Evolutionary conservation across 495 filamentous ascomycete genomes (phyloP), one percentile per base, ranked within the genome.

Genomic region (Penicillium ucsense): DNA sequence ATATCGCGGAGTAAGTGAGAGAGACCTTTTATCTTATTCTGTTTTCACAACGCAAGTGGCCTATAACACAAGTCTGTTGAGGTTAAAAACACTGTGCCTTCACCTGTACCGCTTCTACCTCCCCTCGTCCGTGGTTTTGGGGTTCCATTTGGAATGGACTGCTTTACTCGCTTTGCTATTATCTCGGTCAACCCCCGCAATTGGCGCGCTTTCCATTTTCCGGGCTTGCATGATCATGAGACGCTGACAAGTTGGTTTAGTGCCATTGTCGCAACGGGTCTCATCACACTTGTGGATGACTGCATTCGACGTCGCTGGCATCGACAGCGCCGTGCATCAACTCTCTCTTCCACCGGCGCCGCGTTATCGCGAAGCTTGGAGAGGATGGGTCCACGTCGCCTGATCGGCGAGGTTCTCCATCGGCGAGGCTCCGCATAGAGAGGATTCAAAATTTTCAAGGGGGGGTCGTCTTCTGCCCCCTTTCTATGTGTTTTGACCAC

Each of bases 221-320:
- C 20, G 20, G 20, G 20, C 20, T 20, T 20, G 1, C 20, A 20
- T 20, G 20, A 20, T 20, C 20, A 20, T 20, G 20, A 20, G 20
- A 31, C 33, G 12, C 43, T 37, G 12, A 45, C 33, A 28, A 10
- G 3, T 6, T n/a, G 36, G 6, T 39, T 27, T 38, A 95, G 90
- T 59, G 84, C 89, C 51, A 84, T 97, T 56, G 80, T 98, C 47
- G 83, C 90, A 27, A 91, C 90, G 41, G 92, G 91, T 35, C 74
- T 98, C 57, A 86, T 94, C 40, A 81, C 86, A 5, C 81, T 98
- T 38, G 84, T 94, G 48, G 92, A 98, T 57, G 91, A 98, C 66
- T 86, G 83, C 67, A 91, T 95, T 68, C 83, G 85, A 62, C 77
- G 82, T 41, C 81, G 80, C 45, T 92, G 85, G 77, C 82, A 88